phyloP scores from a whole-genome alignment of 1,284 basidiomycete genomes.

The Cutaneotrichosporon cutaneum region DNA sequence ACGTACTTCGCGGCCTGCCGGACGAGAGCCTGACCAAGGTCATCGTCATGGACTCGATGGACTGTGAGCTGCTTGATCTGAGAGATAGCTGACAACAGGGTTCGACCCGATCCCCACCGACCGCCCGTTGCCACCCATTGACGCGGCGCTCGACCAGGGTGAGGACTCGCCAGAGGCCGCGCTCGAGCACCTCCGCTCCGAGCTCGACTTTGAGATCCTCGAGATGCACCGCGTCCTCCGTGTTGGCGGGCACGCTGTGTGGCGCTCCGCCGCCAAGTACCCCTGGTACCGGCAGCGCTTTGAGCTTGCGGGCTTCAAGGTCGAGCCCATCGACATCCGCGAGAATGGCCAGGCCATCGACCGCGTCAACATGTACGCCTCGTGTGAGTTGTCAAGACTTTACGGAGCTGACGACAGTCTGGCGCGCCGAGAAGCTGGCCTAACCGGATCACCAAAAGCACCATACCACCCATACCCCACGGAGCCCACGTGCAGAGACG shows the following conservation, averaged over 20 bases:
- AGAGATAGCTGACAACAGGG: constrained; percentile 52
- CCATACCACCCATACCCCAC: background rate
- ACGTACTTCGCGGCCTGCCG: constrained; percentile 63
- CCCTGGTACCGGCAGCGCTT: constrained; percentile 73
- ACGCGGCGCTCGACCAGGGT: constrained; percentile 43
- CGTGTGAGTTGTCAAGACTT: constrained; percentile 39
- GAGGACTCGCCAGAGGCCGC: constrained; percentile 50
- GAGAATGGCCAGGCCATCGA: constrained; percentile 60
- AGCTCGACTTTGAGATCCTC: constrained; percentile 63
- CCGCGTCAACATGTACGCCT: constrained; percentile 64
- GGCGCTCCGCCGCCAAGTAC: constrained; percentile 66
- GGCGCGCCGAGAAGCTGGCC: constrained; percentile 39
- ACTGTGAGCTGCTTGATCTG: constrained; percentile 54
- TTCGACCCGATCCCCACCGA: constrained; percentile 61
- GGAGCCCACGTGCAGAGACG: background rate
- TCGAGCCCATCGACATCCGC: constrained; percentile 56
- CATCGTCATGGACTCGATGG: constrained; percentile 78
- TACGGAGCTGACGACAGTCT: constrained; percentile 38
- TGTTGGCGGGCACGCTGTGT: constrained; percentile 65
- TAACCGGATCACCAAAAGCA: background rate
- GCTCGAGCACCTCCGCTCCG: constrained; percentile 52
- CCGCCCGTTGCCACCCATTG: constrained; percentile 48
- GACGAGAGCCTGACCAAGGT: constrained; percentile 62
- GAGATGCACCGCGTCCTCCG: constrained; percentile 65
- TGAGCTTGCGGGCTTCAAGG: constrained; percentile 57